Evolutionary conservation across 2,329 filamentous ascomycete species (phyloP).

Genomic region (Didymella glomerata): DNA sequence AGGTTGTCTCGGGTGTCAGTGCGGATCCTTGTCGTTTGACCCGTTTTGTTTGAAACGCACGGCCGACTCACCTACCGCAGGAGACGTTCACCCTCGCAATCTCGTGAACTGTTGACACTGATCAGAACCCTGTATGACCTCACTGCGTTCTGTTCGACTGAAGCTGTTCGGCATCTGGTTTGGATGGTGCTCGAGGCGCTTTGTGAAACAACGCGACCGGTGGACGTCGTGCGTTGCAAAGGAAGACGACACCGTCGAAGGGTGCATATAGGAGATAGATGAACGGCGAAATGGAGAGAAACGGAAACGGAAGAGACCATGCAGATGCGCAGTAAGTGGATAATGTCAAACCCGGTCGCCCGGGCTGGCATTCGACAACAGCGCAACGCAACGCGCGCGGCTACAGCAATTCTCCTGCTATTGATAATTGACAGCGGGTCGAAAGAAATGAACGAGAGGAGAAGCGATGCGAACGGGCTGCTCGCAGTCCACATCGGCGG

Average conservation of each 20-base stretch:
- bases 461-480: neutral
- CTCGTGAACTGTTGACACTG: conserved; percentile 8
- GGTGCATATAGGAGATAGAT: neutral
- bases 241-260: neutral
- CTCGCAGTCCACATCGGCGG: neutral
- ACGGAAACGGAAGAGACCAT: too few relatives aligned
- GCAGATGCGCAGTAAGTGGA: neutral
- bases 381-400: conserved; percentile 3
- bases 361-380: neutral
- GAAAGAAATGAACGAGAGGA: conserved; percentile 5
- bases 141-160: neutral
- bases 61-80: conserved; percentile 24
- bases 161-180: neutral
- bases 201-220: neutral
- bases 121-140: conserved; percentile 11
- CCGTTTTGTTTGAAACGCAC: conserved; percentile 33
- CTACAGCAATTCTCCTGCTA: conserved; percentile 5
- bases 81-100: conserved; percentile 18
- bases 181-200: neutral
- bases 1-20: conserved; percentile 21
- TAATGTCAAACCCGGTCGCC: neutral
- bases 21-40: conserved; percentile 23
- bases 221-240: neutral
- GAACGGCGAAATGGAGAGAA: neutral
- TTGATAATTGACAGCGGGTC: conserved; percentile 4